Conservation (phyloP, 2,329 filamentous ascomycete genomes). For the Fusarium hostae region DNA sequence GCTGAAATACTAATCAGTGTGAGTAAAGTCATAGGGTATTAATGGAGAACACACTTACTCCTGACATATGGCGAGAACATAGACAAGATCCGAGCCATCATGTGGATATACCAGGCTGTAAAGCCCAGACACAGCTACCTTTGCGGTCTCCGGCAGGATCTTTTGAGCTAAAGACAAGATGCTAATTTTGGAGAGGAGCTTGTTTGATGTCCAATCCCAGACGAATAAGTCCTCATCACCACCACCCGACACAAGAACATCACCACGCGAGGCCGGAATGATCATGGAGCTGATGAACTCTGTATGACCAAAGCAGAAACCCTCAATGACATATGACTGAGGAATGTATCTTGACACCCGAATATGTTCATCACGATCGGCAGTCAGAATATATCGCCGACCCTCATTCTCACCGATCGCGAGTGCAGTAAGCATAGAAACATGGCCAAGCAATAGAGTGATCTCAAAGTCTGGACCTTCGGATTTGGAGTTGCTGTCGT, state of each 20-base stretch:
- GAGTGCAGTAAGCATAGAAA: slow-evolving; percentile 91
- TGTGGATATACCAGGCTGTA: slow-evolving; percentile 49
- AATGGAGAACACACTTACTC: slow-evolving; percentile 57
- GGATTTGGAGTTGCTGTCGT: slow-evolving; percentile 45
- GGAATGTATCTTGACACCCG: slow-evolving; percentile 83
- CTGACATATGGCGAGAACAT: slow-evolving; percentile 66
- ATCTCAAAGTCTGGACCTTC: slow-evolving; percentile 72
- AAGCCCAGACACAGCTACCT: slow-evolving; percentile 61
- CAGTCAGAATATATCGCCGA: slow-evolving; percentile 64
- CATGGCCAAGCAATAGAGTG: slow-evolving; percentile 86
- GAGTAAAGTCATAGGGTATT: slow-evolving; percentile 6
- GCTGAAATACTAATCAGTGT: slow-evolving; percentile 62
- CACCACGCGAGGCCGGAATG: slow-evolving; percentile 64
- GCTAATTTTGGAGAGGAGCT: slow-evolving; percentile 64
- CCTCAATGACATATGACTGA: slow-evolving; percentile 88
- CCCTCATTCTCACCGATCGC: slow-evolving; percentile 59
- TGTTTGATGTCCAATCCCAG: slow-evolving; percentile 80
- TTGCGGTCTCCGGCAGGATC: slow-evolving; percentile 50
- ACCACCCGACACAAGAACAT: slow-evolving; percentile 84
- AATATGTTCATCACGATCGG: slow-evolving; percentile 77
- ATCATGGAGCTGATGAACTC: slow-evolving; percentile 85
- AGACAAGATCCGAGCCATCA: slow-evolving; percentile 44
- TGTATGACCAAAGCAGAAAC: slow-evolving; percentile 87
- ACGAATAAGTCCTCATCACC: slow-evolving; percentile 82
- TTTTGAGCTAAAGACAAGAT: slow-evolving; percentile 58